Evolutionary conservation across 345 rosid species (phyloP), one percentile per base, ranked within the genome.

Genomic region (Arabis hirsuta): DNA sequence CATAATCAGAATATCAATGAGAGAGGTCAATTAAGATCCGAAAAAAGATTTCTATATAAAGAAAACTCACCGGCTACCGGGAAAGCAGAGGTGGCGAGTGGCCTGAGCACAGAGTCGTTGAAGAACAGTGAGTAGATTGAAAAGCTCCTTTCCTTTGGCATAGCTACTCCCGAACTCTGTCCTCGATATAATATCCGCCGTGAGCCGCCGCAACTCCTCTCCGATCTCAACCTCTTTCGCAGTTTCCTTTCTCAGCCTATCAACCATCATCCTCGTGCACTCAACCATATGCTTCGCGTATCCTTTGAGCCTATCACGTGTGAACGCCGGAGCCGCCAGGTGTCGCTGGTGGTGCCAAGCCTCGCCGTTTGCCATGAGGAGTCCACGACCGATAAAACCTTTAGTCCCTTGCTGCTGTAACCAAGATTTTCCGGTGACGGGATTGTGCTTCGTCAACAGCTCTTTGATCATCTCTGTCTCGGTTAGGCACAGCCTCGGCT

Each of bases 131-230:
- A 96, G 79, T 26, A 83, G 79, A 63, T 62, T 81, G 79, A 90
- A 92, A 26, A 95, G 90, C 69, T 87, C 83, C 62, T 86, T 87
- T 51, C 99, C 98, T 82, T 90, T 96, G 43, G 85, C 96, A 12
- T 78, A 90, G 53, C 90, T 86, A 4, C 87, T 65, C 56, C 80
- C 97, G 38, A 96, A 96, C 72, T 90, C 96, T 0, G 98, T 92
- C 70, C 92, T 87, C 12, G 97, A 86, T 47, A 96, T 96, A 24
- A 92, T 92, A 58, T 92, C 94, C 12, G 94, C 96, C 4, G 98
- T 84, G 53, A 92, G 92, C 47, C 73, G 76, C 27, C 90, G 61
- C 86, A 96, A 85, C 82, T 81, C 78, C 47, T 83, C 96, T 12
- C 96, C 89, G 0, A 95, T 92, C 83, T 95, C 99, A n/a, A 95